A percentile compares a stretch with the other conserved stretches of the same genome.
phyloP scores from a whole-genome alignment of 2,329 filamentous ascomycete genomes.

The Fusarium euwallaceae region DNA sequence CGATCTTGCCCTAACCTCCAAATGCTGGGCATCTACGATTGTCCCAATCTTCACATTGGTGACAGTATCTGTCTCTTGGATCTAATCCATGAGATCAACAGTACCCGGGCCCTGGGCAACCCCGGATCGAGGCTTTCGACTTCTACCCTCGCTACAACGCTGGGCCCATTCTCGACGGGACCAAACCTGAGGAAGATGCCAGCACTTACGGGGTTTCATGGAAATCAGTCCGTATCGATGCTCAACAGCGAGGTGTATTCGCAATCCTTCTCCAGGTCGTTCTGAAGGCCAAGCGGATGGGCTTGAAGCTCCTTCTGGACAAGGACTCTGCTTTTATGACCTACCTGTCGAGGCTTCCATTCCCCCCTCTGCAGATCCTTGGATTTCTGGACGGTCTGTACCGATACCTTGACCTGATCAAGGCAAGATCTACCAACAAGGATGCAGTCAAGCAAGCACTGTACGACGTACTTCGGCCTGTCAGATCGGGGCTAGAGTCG shows the following conservation, averaged over 20 bases:
- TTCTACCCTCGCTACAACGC: conserved; percentile 52
- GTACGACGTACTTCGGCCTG: conserved; percentile 52
- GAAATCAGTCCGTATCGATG: conserved; percentile 9
- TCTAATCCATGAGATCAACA: conserved; percentile 53
- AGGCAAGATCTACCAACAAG: background rate
- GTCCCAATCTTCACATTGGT: conserved; percentile 54
- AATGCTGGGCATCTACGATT: conserved; percentile 55
- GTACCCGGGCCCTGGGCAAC: conserved; percentile 22
- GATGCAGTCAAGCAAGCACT: conserved; percentile 35
- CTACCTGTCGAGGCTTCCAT: conserved; percentile 49
- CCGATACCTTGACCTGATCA: conserved; percentile 45
- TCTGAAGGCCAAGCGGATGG: conserved; percentile 50
- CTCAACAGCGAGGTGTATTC: conserved; percentile 51
- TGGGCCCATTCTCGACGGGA: conserved; percentile 28
- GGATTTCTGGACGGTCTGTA: conserved; percentile 52
- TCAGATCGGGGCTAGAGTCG: conserved; percentile 45
- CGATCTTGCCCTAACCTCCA: conserved; percentile 49
- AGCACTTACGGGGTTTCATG: conserved; percentile 51
- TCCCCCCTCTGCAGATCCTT: conserved; percentile 45
- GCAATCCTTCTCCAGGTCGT: conserved; percentile 51
- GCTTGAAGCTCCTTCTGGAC: conserved; percentile 48
- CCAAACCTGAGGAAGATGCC: background rate
- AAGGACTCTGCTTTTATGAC: conserved; percentile 47
- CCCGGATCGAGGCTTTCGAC: conserved; percentile 47
- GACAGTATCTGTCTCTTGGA: conserved; percentile 52